Conservation (phyloP, 1,284 basidiomycete species). For the Malassezia nana region DNA sequence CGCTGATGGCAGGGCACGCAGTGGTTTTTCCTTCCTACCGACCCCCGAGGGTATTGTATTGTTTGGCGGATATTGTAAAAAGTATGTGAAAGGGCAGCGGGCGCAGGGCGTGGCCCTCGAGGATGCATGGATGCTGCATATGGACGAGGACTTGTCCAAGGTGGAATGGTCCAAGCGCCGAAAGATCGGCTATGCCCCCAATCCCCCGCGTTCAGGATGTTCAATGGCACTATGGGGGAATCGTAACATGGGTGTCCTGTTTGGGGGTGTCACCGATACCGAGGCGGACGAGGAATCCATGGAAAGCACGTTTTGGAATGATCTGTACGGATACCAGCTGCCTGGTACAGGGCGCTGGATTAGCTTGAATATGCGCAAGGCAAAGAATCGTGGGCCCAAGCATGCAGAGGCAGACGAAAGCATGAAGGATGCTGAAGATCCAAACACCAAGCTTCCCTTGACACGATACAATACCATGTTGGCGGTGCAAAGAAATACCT, state of each 20-base stretch:
- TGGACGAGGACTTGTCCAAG: conserved; percentile 49
- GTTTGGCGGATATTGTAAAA: conserved; percentile 85
- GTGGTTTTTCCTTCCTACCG: conserved; percentile 75
- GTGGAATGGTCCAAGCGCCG: conserved; percentile 74
- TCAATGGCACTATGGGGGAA: conserved; percentile 72
- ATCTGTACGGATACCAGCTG: conserved; percentile 61
- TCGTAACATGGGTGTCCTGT: conserved; percentile 63
- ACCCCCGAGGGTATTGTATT: conserved; percentile 70
- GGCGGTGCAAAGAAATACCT: conserved; percentile 69
- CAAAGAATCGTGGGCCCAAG: conserved; percentile 52
- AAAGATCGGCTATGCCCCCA: conserved; percentile 58
- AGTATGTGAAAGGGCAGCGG: conserved; percentile 74
- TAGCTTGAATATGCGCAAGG: conserved; percentile 58
- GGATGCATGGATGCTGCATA: conserved; percentile 80
- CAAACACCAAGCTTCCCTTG: conserved; percentile 60
- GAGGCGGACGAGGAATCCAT: conserved; percentile 76
- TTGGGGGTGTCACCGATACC: conserved; percentile 83
- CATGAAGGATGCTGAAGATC: conserved; percentile 43
- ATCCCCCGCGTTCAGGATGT: conserved; percentile 57
- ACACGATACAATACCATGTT: conserved; percentile 87
- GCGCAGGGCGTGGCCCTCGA: conserved; percentile 77
- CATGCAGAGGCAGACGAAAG: conserved; percentile 23
- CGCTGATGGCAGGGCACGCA: conserved; percentile 17
- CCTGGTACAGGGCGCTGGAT: conserved; percentile 70
- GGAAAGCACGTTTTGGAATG: conserved; percentile 51